Conservation (phyloP, 306 rosid species). For the Cyamopsis tetragonoloba region DNA sequence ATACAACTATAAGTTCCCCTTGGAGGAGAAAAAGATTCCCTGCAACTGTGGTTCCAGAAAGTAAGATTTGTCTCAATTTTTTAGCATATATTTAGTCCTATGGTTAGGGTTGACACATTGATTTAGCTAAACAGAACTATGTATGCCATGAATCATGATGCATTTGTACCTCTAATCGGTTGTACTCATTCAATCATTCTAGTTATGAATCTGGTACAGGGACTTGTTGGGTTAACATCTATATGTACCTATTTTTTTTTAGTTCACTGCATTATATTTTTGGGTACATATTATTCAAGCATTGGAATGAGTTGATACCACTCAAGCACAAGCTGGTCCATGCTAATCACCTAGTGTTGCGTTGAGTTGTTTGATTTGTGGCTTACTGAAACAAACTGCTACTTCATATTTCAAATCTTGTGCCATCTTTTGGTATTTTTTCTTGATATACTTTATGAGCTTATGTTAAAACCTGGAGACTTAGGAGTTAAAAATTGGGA, state of each 20-base stretch:
- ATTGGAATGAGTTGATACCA: neutral
- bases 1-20: slow-evolving; percentile 94
- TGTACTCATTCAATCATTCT: neutral
- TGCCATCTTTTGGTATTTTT: neutral
- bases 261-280: neutral
- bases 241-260: neutral
- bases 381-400: neutral
- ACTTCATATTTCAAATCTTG: neutral
- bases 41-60: slow-evolving; percentile 92
- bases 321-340: neutral
- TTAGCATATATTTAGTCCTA: neutral
- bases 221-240: neutral
- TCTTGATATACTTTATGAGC: too few species aligned
- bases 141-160: neutral
- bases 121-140: neutral
- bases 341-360: neutral
- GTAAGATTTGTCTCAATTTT: slow-evolving; percentile 42
- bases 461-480: neutral
- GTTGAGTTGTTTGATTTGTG: neutral
- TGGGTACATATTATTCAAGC: neutral
- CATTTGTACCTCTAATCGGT: neutral
- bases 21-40: slow-evolving; percentile 98
- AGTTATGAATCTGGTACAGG: neutral
- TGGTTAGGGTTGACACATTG: slow-evolving; percentile 7
- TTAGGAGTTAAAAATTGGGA: neutral